Evolutionary conservation across 108 stramenopile species (phyloP), one percentile per base, ranked within the genome.

Genomic region (Skeletonema costatum): DNA sequence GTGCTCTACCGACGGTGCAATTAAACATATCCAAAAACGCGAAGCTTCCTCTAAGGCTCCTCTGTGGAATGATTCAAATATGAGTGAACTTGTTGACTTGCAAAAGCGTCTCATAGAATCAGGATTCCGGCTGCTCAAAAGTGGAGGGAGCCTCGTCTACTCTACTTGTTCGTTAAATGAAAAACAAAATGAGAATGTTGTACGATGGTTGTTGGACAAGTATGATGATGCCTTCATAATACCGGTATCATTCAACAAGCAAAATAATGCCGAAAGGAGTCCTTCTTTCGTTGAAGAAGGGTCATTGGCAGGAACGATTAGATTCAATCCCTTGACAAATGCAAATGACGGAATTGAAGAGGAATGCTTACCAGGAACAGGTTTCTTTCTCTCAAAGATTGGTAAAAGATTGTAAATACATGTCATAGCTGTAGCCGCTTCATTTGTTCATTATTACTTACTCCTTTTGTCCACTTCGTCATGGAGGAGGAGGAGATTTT

Each of bases 1-100:
- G 82, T 98, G 98, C 78, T 92, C 90, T 44, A 95, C 96, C 12
- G 96, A 98, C 82, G 96, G 96, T n/a, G 93, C 95, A 1, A 51
- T 96, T 16, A 82, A 85, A 32, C 96, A 94, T 66, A 60, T 93
- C 21, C 64, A 79, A 66, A 85, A 91, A 56, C 83, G 74, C 21
- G 38, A 72, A 66, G 60, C 39, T 5, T 48, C 72, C 13, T 64
- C 60, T 29, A 33, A 46, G 32, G 32, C 21, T 14, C 62, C 73
- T 46, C 11, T 64, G 5, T 80, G 79, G 79, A 38, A 73, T 53
- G 80, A 77, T 60, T 19, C 59, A 50, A 81, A 75, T 51, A 78
- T 93, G 68, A 60, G 66, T 58, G 88, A 90, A 51, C 80, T 97
- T 30, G 80, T 93, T 4, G 86, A 90, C 42, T 85, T 98, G 14